phyloP scores from a whole-genome alignment of 371 early-diverging fungal genomes.

The Mortierella sp. region DNA sequence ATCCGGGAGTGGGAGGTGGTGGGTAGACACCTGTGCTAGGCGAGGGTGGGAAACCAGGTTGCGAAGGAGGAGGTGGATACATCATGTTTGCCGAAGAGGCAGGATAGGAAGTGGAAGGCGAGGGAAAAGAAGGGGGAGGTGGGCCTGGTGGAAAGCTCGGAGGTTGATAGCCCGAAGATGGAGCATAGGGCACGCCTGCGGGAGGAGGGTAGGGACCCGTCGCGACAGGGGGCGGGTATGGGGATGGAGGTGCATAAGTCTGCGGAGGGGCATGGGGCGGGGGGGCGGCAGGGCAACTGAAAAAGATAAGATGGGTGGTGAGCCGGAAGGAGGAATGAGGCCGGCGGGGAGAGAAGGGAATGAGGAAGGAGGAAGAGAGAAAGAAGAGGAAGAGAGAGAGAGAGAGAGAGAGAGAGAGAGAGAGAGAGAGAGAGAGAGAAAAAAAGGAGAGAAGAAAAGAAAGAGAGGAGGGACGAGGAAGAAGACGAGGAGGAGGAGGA shows the following conservation, averaged over 20 bases:
- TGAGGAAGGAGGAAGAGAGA: constrained; percentile 3
- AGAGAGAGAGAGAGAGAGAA: not conserved
- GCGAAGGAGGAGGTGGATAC: not conserved
- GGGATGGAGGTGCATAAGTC: not conserved
- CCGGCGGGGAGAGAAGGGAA: not conserved
- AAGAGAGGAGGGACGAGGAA: not conserved
- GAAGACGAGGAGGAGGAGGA: not conserved
- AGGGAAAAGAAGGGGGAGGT: not conserved
- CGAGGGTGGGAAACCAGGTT: not conserved
- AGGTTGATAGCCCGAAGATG: not conserved
- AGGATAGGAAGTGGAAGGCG: not conserved
- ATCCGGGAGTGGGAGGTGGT: constrained; percentile 8
- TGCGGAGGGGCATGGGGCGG: constrained; percentile 3
- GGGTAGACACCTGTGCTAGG: constrained; percentile 13
- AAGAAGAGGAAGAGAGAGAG: constrained; percentile 4
- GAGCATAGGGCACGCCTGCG: not conserved
- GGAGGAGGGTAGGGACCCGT: not conserved
- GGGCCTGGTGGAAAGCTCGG: not conserved
- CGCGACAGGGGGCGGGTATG: not conserved
- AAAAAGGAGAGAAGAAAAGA: not conserved
- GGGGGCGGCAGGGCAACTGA: constrained; percentile 1
- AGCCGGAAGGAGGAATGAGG: constrained; percentile 4
- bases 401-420: constrained; percentile 9
- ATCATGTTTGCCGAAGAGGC: not conserved
- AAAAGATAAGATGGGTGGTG: not conserved